Conservation (phyloP, 2,329 filamentous ascomycete genomes). For the Hortaea werneckii region DNA sequence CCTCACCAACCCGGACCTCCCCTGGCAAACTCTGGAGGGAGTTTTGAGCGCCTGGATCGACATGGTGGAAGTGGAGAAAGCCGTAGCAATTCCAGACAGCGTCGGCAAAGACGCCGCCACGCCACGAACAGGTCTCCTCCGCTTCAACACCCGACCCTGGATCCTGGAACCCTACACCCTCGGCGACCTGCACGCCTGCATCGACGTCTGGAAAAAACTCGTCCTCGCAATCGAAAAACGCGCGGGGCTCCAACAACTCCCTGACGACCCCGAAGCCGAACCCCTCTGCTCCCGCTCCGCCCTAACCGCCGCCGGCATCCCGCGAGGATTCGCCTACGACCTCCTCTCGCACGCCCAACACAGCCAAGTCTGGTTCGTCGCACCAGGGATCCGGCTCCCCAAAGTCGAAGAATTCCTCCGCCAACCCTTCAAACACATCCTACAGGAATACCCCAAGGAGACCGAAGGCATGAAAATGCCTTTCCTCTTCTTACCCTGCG, state of each 20-base stretch:
- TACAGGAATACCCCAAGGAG: constrained; percentile 18
- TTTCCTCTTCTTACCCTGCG: constrained; percentile 23
- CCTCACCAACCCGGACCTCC: constrained; percentile 18
- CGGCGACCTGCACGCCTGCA: constrained; percentile 18
- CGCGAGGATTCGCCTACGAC: constrained; percentile 23
- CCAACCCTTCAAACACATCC: constrained; percentile 23
- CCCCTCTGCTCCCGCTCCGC: constrained; percentile 20
- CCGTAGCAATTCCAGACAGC: constrained; percentile 21
- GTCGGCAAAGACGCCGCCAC: constrained; percentile 4
- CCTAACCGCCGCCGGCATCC: constrained; percentile 20
- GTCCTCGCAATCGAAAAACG: constrained; percentile 20
- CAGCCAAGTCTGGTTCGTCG: constrained; percentile 23
- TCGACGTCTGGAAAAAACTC: constrained; percentile 21
- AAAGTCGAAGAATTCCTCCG: constrained; percentile 25
- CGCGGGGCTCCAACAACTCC: constrained; percentile 11
- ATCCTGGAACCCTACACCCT: constrained; percentile 23
- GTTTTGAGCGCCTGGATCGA: constrained; percentile 25
- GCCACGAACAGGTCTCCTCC: constrained; percentile 9
- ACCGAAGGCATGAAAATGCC: constrained; percentile 25
- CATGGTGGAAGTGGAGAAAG: constrained; percentile 26
- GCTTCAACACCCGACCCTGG: constrained; percentile 21
- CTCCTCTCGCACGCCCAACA: constrained; percentile 20
- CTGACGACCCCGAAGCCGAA: constrained; percentile 9
- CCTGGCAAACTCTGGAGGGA: constrained; percentile 25
- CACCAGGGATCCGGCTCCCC: constrained; percentile 22